Base-by-base conservation (phyloP, 2,329 filamentous ascomycete species). In the Parafenestella ontariensis region DNA sequence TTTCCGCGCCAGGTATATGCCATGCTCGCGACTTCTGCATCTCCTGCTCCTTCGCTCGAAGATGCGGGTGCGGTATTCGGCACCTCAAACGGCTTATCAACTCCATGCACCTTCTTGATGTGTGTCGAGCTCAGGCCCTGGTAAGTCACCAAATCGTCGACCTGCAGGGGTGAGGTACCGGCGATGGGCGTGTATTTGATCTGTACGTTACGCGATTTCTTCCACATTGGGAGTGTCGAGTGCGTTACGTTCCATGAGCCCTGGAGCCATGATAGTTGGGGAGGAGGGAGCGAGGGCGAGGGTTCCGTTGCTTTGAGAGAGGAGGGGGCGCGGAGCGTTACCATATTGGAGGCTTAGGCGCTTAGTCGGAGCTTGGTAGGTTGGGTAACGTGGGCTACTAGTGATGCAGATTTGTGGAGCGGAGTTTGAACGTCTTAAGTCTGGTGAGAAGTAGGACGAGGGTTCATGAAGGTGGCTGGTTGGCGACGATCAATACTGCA, bases 71-170 rank as follows among this genome's bases (percentile, higher is more conserved):
- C 53, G 1, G 59, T 61, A 4, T 62, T 61, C 1, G 63, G 60
- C 0, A 69, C 66, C 5, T 65, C 59, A 9, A 78, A 75, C 1
- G 78, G 78, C 39, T 77, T 83, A 75, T 93, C 90, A 50, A 90
- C 71, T 31, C 91, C 91, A 11, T 80, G 72, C 26, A 95, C 84
- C 2, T 77, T 82, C 72, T 87, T 89, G 59, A 86, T 62, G 68
- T 77, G 83, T 49, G 77, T 78, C 43, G 75, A 75, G 58, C 67
- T 75, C 58, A 82, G 77, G 42, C 82, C 79, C 73, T 89, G 86
- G 74, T 91, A 91, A 52, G 85, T 83, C 59, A 95, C 91, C 2
- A 88, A 74, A 75, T 95, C 91, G 72, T 92, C 87, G 57, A 94
- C 77, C 53, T 73, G 49, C 52, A 74, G 26, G 46, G 74, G 61